Evolutionary conservation across 2,329 filamentous ascomycete species (phyloP), one percentile per base, ranked within the genome.

Genomic region (Fusarium nematophilum): DNA sequence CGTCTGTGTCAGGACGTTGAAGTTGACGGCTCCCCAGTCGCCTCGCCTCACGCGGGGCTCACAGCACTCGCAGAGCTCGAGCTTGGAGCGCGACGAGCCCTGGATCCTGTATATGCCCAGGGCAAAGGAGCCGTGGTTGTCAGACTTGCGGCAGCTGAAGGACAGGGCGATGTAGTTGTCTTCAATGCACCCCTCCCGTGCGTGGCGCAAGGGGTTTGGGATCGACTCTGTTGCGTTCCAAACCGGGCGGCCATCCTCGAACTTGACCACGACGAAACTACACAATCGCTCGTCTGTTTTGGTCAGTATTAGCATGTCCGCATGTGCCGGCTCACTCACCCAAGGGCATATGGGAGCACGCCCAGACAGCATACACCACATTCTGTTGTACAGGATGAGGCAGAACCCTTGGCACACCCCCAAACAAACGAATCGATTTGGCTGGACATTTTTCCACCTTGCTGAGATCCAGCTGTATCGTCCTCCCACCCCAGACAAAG

Each of bases 401-500:
- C 10, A 71, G 42, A 9, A 71, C 34, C 6, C 56, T 64, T 11
- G 68, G 66, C 3, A 65, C 36, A 8, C 49, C 54, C 18, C 52
- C 54, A 23, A 51, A 29, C 21, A 57, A 44, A 3, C 25, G 37
- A 10, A 40, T 17, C 9, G 36, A 50, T 3, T 46, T 43, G 6
- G 38, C 4, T n/a, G 43, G 61, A 10, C 15, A 8, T 6, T 23
- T 36, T 9, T 58, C 17, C 5, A 63, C 10, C 7, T 50, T 34
- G 6, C 26, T 21, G 3, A 57, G 33, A 11, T 66, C 54, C 3
- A 73, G 43, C 10, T 69, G 59, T 0, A 33, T 36, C 2, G 62
- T 53, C 3, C 39, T 56, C 3, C 59, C 66, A 1, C 39, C 50
- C 67, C 68, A 72, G 4, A 33, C 33, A 48, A 67, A 72, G 13